These are phyloP conservation scores for Leccinum ochraceum DNA, from an alignment of 768 basidiomycete species.

Conservation along the genomic window DNA sequence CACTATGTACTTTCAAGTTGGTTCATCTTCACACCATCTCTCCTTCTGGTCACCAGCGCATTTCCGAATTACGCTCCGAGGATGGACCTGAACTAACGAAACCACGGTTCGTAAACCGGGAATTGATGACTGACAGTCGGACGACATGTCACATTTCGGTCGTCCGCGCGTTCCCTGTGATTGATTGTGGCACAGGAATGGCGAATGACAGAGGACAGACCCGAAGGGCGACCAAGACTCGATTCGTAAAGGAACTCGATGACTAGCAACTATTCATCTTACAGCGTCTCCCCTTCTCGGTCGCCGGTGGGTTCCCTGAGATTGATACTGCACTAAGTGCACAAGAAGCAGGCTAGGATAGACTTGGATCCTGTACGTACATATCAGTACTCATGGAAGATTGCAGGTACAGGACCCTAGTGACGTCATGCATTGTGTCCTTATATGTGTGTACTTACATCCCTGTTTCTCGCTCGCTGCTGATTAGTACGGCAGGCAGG, in stretches of 20 bases:
- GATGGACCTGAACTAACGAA: background rate
- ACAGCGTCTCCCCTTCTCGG: background rate
- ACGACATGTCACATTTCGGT: background rate
- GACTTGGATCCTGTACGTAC: background rate
- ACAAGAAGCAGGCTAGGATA: background rate
- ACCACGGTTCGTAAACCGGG: background rate
- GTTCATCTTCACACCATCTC: background rate
- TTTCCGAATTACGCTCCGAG: background rate
- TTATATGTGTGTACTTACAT: background rate
- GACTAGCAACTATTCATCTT: too few species aligned
- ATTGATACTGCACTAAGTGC: background rate
- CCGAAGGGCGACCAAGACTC: background rate
- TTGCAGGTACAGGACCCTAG: background rate
- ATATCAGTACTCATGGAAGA: background rate
- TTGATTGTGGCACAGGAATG: background rate
- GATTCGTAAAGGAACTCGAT: background rate
- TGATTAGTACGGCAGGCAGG: background rate
- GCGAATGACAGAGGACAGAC: background rate
- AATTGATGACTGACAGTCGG: background rate
- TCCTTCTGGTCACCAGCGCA: background rate
- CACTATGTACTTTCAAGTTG: background rate
- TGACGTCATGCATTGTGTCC: background rate
- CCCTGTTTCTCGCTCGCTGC: background rate
- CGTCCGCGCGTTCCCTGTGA: background rate
- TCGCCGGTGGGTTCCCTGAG: background rate